Base-by-base conservation (phyloP, 2,329 filamentous ascomycete genomes). In the Exophiala spinifera region DNA sequence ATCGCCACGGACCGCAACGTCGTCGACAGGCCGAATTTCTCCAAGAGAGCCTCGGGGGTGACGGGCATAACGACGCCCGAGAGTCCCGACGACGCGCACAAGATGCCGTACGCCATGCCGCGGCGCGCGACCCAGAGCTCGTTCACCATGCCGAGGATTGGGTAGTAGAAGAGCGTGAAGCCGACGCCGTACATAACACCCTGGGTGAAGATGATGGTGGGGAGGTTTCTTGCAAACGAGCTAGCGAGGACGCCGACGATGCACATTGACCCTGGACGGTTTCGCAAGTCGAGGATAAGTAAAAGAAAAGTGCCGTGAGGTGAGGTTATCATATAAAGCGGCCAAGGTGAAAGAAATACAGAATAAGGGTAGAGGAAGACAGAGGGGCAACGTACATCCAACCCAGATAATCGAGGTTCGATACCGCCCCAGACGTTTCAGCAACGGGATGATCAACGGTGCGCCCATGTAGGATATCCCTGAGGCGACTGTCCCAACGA, bases 11-110 rank as follows among this genome's bases (percentile, higher is more conserved):
- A 69, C 15, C 74, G 64, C 10, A 76, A 64, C 1, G 77, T 76
- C 63, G 63, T 21, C 66, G 65, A 68, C 57, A 72, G 77, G 11
- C 76, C 74, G 53, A 72, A 76, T 1, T 52, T 64, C 14, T 67
- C 62, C 4, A 79, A 61, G 3, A 78, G 62, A 58, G 70, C 72
- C 59, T 76, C 69, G 7, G 79, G 62, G 7, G 74, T 62, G 3
- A 79, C 52, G 0, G 76, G 77, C 42, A 79, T 68, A 8, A 76
- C 67, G 3, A 73, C 70, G 3, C 77, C 77, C 1, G 73, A 73
- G 3, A 74, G 61, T 1, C 77, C 78, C 11, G 74, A 71, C 0
- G 62, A 54, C n/a, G 33, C 43, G 53, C 58, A 64, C 25, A 64
- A 34, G 11, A 64, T 14, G 0, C 61, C 60, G 33, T 61, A 64